Evolutionary conservation across 768 basidiomycete species (phyloP).

Genomic region (Boletus insuetus): DNA sequence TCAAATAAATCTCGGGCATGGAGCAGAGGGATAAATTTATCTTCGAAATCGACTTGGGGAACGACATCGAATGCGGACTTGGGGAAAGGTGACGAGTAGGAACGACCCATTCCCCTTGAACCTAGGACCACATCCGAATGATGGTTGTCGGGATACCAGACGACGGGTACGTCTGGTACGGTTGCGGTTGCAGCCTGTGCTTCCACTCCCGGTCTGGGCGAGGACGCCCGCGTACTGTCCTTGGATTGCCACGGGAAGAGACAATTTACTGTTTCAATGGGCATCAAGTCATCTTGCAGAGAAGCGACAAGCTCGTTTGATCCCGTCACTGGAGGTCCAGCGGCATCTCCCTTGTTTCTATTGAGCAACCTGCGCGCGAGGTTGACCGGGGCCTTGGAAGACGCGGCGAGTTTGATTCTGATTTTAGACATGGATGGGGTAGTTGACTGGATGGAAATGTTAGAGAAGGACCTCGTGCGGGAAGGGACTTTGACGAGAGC

Average conservation of each 20-base stretch:
- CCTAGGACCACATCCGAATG: slow-evolving; percentile 16
- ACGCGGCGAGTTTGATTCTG: slow-evolving; percentile 46
- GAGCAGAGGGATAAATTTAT: slow-evolving; percentile 49
- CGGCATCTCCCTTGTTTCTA: slow-evolving; percentile 35
- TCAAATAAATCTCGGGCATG: slow-evolving; percentile 60
- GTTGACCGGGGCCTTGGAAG: slow-evolving; percentile 42
- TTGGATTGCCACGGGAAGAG: slow-evolving; percentile 45
- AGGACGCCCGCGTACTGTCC: slow-evolving; percentile 19
- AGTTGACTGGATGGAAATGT: slow-evolving; percentile 45
- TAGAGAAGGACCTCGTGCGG: slow-evolving; percentile 57
- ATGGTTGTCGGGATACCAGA: slow-evolving; percentile 16
- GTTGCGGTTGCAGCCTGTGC: slow-evolving; percentile 7
- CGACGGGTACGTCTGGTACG: slow-evolving; percentile 3
- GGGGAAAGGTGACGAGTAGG: slow-evolving; percentile 64
- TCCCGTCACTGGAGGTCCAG: slow-evolving; percentile 9
- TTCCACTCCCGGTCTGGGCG: slow-evolving; percentile 12
- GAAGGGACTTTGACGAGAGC: slow-evolving; percentile 34
- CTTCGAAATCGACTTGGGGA: slow-evolving; percentile 41
- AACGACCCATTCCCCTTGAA: slow-evolving; percentile 52
- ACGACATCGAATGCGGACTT: slow-evolving; percentile 59
- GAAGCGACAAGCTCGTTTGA: slow-evolving; percentile 6
- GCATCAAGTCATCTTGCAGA: slow-evolving; percentile 16
- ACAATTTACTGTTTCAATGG: slow-evolving; percentile 33
- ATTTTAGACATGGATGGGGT: slow-evolving; percentile 48
- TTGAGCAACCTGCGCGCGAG: slow-evolving; percentile 56